These are phyloP conservation scores for Leishmania gerbilli DNA, from an alignment of 208 protist species.

Conservation along the genomic window DNA sequence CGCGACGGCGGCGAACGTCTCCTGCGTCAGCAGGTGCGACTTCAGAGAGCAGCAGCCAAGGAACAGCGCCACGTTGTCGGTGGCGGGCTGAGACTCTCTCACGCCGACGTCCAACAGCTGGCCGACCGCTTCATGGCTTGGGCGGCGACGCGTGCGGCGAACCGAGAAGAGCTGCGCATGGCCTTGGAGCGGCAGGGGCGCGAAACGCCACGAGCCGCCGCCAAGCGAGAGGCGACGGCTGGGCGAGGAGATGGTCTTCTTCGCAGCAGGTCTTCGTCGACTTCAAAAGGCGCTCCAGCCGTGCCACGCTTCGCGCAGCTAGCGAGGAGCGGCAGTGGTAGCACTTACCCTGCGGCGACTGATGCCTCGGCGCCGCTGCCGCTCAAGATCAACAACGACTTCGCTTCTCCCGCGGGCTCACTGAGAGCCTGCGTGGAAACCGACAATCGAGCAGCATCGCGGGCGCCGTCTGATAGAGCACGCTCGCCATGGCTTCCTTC, in stretches of 20 bases:
- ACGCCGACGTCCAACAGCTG: conserved; percentile 33
- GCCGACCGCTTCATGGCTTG: conserved; percentile 56
- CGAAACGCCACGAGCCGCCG: not conserved
- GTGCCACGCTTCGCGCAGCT: not conserved
- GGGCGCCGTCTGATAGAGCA: not conserved
- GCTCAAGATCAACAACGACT: not conserved
- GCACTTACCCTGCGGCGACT: not conserved
- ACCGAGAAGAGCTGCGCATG: conserved; percentile 31
- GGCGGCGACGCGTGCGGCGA: conserved; percentile 39
- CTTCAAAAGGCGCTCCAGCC: too few relatives aligned
- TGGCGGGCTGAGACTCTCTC: conserved; percentile 37
- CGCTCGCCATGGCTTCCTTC: not conserved
- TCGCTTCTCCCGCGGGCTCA: not conserved
- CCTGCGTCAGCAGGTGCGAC: conserved; percentile 78
- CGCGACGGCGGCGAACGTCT: conserved; percentile 71
- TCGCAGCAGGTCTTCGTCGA: not conserved
- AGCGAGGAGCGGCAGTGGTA: not conserved
- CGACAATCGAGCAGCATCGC: not conserved
- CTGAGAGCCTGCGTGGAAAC: not conserved
- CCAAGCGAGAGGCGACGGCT: not conserved
- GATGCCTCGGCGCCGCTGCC: not conserved
- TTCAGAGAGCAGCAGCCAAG: conserved; percentile 37
- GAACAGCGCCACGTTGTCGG: conserved; percentile 47
- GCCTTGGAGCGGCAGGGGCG: conserved; percentile 25
- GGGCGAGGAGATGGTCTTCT: not conserved